Evolutionary conservation across 345 rosid genomes (phyloP), one percentile per base, ranked within the genome.

Genomic region (Capsella bursapastoris): DNA sequence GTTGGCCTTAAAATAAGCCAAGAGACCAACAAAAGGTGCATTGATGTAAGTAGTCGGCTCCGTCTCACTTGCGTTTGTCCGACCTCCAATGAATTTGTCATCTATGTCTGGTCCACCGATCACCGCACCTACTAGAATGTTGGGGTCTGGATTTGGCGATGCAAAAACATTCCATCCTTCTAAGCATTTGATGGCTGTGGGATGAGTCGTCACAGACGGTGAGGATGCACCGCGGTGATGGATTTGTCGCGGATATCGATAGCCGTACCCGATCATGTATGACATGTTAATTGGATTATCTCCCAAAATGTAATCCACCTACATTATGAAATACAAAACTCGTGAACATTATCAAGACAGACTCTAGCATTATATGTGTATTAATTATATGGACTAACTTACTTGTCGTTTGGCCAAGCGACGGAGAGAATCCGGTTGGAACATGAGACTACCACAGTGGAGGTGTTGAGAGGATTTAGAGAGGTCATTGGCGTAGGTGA

Each of bases 21-120:
- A 87, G 57, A 86, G 82, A 9, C 97, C 98, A n/a, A 94, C 97
- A 64, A 91, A 86, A 3, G 98, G 96, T n/a, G 97, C 98, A 71
- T 91, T 94, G 48, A 91, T 94, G 41, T 94, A 91, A 0, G 98
- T 94, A 0, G 98, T 88, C 0, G 97, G 97, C 81, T 94, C 98
- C 0, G 96, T 82, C 70, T 88, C 86, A 81, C 80, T 81, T 77
- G 83, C 92, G 79, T 94, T 91, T 2, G 55, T 86, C 35, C 97
- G 79, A 29, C 79, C 81, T 34, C 89, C 98, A 0, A 56, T 79
- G 18, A 82, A 94, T 0, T 6, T 62, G 61, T 94, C 97, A 56
- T 89, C 91, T 28, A 81, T 79, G 1, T 80, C 70, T 0, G 98
- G 98, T 4, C 98, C 95, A 3, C 97, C 98, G 4, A 89, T 89